Evolutionary conservation across 345 rosid species (phyloP), one percentile per base, ranked within the genome.

Genomic region (Arabis alpina): DNA sequence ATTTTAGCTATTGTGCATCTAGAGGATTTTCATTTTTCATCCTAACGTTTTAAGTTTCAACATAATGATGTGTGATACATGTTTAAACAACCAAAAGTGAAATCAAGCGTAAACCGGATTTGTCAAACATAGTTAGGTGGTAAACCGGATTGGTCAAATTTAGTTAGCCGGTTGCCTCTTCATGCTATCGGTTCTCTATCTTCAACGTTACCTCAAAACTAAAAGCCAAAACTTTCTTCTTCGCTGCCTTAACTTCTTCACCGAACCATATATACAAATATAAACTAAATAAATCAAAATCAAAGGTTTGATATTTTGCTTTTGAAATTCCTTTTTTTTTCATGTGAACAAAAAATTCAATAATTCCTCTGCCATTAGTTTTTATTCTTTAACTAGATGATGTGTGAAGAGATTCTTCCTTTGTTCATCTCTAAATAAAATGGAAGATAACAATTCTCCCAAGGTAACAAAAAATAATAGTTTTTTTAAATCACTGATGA

Each of bases 361-460:
- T 56, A 65, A 64, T 65, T 73, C 51, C 60, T 73, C 59, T 73
- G 55, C 77, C 77, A 73, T 73, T 56, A 28, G 39, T 64, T 64
- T 64, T 8, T 39, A 39, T 48, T 56, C 16, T 48, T 40, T 13
- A n/a, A 36, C 27, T 56, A 73, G 52, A 64, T 37, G 64, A 64
- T 50, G 74, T 70, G 50, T 58, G 66, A 59, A 49, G 59, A 39
- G 51, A 58, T 59, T 58, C 50, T 25, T 70, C 57, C 1, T 70
- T 13, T 40, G 58, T 59, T 59, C 34, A 3, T 59, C 50, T 59
- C 50, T 70, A 58, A 44, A 37, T 70, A 57, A 27, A 4, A 70
- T 70, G 74, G 74, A 70, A 37, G 74, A 70, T 59, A 70, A 39
- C 32, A 24, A 39, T 37, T 28, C 74, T 59, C 66, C 66, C 2